Base-by-base conservation (phyloP, 164 flowering plant species). In the Tetracentron sinense region DNA sequence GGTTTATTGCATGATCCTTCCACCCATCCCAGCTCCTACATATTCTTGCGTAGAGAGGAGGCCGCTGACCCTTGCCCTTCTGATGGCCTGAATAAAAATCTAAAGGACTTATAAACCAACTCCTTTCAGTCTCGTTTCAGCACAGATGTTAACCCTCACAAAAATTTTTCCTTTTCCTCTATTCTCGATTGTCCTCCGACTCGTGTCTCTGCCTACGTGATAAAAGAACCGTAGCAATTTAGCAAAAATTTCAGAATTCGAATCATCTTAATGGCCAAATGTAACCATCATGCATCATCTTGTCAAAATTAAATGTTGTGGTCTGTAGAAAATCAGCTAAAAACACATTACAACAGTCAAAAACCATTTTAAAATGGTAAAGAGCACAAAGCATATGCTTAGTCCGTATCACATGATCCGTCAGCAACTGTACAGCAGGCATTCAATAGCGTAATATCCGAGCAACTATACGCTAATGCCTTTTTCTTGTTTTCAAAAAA, bases 151-250 rank as follows among this genome's bases (percentile, higher is more conserved):
- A n/a, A 94, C 96, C 75, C 85, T 74, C 5, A 23, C 38, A 44
- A 77, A 91, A 74, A 72, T 87, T 11, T 82, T 64, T 94, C 97
- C 35, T 69, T 71, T 67, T 78, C 82, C 71, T 71, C 78, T 62
- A 91, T 82, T 84, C 63, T 86, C 90, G 28, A 89, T 78, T 23
- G 91, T 80, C 60, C 50, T 74, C n/a, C 2, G 81, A 72, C 65
- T 94, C 96, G 19, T 94, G 98, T 68, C 89, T 86, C 97, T 4
- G 89, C 97, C 98, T 92, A 60, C 3, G 58, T n/a, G 59, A 26
- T 26, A 66, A 20, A 23, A 63, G 31, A 54, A 14, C 31, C 4
- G 42, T 22, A 2, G 31, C 44, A 38, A 38, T 25, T 38, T 21
- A 28, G 29, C 17, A 19, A 51, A 53, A 58, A 15, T 42, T 26